phyloP scores from a whole-genome alignment of 352 stramenopile genomes.

The Pythium dissimile region DNA sequence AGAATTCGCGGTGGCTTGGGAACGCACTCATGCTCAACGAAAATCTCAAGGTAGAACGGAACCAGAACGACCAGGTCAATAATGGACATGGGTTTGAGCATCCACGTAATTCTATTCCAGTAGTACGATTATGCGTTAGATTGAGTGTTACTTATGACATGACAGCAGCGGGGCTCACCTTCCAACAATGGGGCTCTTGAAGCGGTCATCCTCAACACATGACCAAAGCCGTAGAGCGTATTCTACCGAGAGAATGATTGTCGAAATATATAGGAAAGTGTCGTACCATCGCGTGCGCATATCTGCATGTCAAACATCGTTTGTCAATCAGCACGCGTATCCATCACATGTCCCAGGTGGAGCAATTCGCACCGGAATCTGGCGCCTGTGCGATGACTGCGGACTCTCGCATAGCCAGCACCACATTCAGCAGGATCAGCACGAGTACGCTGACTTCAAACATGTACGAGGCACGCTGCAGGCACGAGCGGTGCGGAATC shows the following conservation, averaged over 20 bases:
- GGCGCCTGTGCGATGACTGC: constrained; percentile 20
- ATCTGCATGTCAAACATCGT: constrained; percentile 20
- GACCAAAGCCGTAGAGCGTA: constrained; percentile 75
- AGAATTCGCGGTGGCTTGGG: too few relatives aligned
- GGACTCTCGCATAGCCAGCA: constrained; percentile 70
- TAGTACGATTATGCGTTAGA: neutral
- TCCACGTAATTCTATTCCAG: constrained; percentile 59
- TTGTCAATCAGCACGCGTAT: too few relatives aligned
- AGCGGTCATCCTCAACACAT: constrained; percentile 77
- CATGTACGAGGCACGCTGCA: constrained; percentile 65
- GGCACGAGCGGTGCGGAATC: constrained; percentile 43
- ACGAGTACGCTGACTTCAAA: constrained; percentile 66
- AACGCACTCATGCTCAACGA: constrained; percentile 51
- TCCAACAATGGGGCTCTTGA: constrained; percentile 42
- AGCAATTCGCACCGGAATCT: constrained; percentile 1
- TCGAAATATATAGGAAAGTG: constrained; percentile 74
- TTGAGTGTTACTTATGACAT: neutral
- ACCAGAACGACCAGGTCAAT: constrained; percentile 76
- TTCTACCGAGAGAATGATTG: constrained; percentile 68
- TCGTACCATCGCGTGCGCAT: constrained; percentile 60
- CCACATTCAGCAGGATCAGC: constrained; percentile 76
- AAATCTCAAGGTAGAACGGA: constrained; percentile 83
- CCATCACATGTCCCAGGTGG: too few relatives aligned
- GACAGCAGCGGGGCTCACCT: constrained; percentile 23
- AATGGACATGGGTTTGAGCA: constrained; percentile 72